These are phyloP conservation scores for Juglanconis sp. DNA, from an alignment of 2,329 filamentous ascomycete genomes.

Conservation along the genomic window DNA sequence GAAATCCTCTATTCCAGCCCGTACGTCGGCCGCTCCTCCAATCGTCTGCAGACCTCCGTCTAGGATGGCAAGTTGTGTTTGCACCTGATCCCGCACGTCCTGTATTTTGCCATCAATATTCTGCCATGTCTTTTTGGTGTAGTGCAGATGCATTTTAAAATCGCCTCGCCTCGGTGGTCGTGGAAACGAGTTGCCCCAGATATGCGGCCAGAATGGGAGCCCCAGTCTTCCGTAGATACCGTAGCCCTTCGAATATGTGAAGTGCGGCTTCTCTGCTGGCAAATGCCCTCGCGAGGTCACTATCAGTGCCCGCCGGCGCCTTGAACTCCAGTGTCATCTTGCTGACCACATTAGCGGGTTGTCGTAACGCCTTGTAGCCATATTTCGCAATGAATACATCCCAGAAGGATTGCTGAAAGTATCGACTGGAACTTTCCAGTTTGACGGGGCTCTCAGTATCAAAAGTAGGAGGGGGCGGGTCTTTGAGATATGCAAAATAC, in stretches of 20 bases:
- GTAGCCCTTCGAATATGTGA: background rate
- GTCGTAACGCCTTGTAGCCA: background rate
- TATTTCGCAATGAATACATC: background rate
- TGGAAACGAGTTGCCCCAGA: background rate
- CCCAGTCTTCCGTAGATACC: background rate
- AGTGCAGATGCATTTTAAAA: background rate
- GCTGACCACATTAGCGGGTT: background rate
- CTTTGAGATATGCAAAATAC: background rate
- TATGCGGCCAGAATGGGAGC: background rate
- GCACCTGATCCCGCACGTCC: background rate
- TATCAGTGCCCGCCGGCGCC: background rate
- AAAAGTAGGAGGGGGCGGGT: background rate
- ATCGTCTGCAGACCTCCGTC: background rate
- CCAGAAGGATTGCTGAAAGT: background rate
- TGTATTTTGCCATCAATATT: background rate
- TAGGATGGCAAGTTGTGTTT: background rate
- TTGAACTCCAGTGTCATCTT: background rate
- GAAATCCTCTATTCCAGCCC: too few species aligned
- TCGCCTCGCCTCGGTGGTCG: background rate
- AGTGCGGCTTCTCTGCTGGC: background rate
- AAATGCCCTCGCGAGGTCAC: background rate
- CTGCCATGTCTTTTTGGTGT: background rate
- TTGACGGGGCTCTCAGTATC: background rate
- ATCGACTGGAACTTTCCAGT: background rate
- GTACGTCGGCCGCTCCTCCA: background rate